Percentiles rank a stretch among this genome's conserved stretches.
Evolutionary conservation across 495 filamentous ascomycete genomes (phyloP).

Genomic region (Podospora didyma): DNA sequence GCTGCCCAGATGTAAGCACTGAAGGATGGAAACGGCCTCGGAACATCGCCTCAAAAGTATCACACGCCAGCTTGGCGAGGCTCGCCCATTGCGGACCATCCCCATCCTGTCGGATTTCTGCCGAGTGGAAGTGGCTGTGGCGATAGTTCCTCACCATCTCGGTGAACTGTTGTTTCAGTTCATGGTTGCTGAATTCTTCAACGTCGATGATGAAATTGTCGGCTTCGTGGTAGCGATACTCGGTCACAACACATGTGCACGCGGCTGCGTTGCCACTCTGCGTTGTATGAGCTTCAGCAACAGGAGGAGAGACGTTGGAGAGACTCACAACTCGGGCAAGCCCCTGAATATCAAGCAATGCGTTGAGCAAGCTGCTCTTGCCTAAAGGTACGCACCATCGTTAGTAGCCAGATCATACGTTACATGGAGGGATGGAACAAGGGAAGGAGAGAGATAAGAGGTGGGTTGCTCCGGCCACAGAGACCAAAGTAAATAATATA

Average conservation of each 20-base stretch:
- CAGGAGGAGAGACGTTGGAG: background rate
- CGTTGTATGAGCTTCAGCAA: background rate
- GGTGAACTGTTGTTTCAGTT: conserved; percentile 26
- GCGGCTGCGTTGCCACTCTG: conserved; percentile 34
- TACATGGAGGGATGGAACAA: no score
- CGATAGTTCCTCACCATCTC: conserved; percentile 31
- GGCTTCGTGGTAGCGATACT: conserved; percentile 33
- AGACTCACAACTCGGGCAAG: conserved; percentile 34
- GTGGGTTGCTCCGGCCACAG: background rate
- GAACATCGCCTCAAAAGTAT: conserved; percentile 23
- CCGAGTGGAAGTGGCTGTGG: conserved; percentile 18
- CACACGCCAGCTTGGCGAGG: conserved; percentile 23
- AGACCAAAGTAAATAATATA: background rate
- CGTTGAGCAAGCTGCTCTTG: conserved; percentile 40
- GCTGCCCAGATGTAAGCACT: no score
- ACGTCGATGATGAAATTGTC: conserved; percentile 30
- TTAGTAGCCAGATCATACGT: no score
- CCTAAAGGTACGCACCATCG: conserved; percentile 12
- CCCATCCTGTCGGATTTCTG: conserved; percentile 15
- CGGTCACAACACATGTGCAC: conserved; percentile 40
- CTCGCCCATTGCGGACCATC: conserved; percentile 13
- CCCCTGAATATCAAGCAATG: conserved; percentile 29
- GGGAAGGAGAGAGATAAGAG: no score
- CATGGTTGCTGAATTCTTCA: conserved; percentile 27
- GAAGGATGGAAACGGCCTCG: conserved; percentile 1